These are phyloP conservation scores for Mrakia frigida DNA, from an alignment of 768 basidiomycete species.

Conservation along the genomic window DNA sequence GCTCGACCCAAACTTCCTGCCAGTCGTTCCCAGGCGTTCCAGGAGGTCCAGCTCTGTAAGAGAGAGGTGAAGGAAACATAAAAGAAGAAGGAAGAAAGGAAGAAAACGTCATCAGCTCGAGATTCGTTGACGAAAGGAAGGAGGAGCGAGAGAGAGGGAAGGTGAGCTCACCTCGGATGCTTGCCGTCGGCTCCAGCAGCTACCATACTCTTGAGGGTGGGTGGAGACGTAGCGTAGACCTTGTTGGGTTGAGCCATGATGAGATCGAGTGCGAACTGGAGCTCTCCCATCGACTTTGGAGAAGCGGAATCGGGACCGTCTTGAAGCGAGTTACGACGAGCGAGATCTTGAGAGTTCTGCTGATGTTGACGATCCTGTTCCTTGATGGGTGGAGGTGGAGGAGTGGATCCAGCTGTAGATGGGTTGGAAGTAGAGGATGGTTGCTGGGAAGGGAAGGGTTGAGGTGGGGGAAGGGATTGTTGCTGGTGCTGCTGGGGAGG, in stretches of 20 bases:
- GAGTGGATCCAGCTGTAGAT: neutral
- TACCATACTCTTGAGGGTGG: conserved; percentile 22
- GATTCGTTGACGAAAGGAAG: neutral
- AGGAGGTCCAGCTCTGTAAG: conserved; percentile 42
- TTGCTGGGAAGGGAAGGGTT: neutral
- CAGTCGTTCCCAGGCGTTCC: conserved; percentile 44
- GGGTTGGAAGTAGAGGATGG: neutral
- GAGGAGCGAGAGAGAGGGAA: neutral
- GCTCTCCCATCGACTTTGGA: neutral
- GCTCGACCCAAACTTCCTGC: conserved; percentile 45
- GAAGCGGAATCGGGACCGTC: neutral
- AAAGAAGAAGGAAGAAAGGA: neutral
- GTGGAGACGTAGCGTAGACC: conserved; percentile 29
- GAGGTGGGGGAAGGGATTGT: neutral
- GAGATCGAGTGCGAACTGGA: conserved; percentile 29
- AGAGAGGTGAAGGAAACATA: neutral
- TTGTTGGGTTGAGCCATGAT: conserved; percentile 30
- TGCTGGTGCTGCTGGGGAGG: neutral
- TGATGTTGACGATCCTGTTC: conserved; percentile 16
- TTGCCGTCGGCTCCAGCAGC: conserved; percentile 28
- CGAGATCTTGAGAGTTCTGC: neutral
- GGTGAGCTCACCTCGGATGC: conserved; percentile 21
- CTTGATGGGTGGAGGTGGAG: conserved; percentile 8
- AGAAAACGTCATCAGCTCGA: neutral
- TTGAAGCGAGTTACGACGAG: neutral